Conservation (phyloP, 2,329 filamentous ascomycete genomes). For the Sporothrix phasma region DNA sequence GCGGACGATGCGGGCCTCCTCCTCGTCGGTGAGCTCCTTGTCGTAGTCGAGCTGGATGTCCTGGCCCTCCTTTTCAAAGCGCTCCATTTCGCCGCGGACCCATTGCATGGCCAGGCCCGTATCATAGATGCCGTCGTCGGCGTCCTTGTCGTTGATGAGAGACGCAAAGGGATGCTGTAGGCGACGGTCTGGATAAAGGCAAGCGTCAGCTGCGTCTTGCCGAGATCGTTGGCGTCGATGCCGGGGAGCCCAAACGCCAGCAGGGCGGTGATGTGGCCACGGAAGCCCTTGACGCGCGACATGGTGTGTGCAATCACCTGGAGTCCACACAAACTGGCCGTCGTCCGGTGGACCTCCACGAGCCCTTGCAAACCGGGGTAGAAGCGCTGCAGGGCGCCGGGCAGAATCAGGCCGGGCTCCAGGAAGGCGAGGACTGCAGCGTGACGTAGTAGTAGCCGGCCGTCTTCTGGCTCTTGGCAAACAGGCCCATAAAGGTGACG, state of each 20-base stretch:
- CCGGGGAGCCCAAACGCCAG: slow-evolving; percentile 88
- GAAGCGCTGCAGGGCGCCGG: slow-evolving; percentile 87
- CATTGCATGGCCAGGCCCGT: slow-evolving; percentile 77
- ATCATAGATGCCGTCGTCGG: slow-evolving; percentile 57
- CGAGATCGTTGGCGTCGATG: slow-evolving; percentile 94
- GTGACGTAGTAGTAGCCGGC: slow-evolving; percentile 88
- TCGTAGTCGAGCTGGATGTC: slow-evolving; percentile 79
- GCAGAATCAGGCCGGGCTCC: slow-evolving; percentile 83
- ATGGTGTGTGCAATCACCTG: slow-evolving; percentile 89
- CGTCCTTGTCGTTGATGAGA: slow-evolving; percentile 55
- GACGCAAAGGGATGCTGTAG: slow-evolving; percentile 93
- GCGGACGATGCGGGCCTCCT: slow-evolving; percentile 77
- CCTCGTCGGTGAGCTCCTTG: slow-evolving; percentile 69
- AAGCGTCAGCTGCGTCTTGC: slow-evolving; percentile 89
- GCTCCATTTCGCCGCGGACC: slow-evolving; percentile 89
- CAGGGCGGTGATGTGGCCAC: slow-evolving; percentile 89
- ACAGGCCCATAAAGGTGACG: slow-evolving; percentile 96
- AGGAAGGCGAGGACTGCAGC: slow-evolving; percentile 83
- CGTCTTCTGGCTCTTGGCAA: slow-evolving; percentile 85
- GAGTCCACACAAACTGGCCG: slow-evolving; percentile 81
- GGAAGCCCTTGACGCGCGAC: slow-evolving; percentile 86
- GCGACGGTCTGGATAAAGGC: slow-evolving; percentile 93
- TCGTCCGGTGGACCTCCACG: slow-evolving; percentile 93
- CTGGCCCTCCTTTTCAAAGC: slow-evolving; percentile 81
- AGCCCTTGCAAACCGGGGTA: slow-evolving; percentile 94